phyloP scores from a whole-genome alignment of 2,329 filamentous ascomycete species.

The Epichloe festucae region DNA sequence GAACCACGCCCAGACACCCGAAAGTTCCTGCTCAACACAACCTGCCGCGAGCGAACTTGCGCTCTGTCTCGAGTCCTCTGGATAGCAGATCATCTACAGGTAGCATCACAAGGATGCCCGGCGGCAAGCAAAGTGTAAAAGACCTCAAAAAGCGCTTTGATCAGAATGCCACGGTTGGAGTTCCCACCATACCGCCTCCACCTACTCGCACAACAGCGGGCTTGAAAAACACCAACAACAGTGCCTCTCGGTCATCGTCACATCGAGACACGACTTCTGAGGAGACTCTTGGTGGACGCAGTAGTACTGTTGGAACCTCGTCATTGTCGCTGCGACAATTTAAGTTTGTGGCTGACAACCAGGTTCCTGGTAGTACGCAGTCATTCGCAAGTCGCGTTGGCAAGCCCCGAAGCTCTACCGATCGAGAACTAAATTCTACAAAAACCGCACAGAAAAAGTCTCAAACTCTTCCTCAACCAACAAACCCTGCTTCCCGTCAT shows the following conservation, averaged over 20 bases:
- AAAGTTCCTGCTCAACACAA: slow-evolving; percentile 26
- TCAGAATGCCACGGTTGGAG: slow-evolving; percentile 29
- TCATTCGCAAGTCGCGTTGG: slow-evolving; percentile 48
- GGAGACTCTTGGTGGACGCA: neutral
- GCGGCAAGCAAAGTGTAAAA: slow-evolving; percentile 55
- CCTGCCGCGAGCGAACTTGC: slow-evolving; percentile 28
- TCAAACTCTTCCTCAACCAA: slow-evolving; percentile 22
- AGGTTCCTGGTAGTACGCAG: slow-evolving; percentile 38
- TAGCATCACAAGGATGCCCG: slow-evolving; percentile 18
- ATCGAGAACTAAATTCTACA: slow-evolving; percentile 22
- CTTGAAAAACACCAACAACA: neutral
- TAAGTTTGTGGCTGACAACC: slow-evolving; percentile 36
- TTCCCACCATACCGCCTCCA: neutral
- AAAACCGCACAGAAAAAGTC: slow-evolving; percentile 20
- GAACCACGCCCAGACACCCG: slow-evolving; percentile 34
- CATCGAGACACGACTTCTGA: slow-evolving; percentile 7
- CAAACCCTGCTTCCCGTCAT: slow-evolving; percentile 19
- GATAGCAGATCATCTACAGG: slow-evolving; percentile 26
- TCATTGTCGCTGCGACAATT: slow-evolving; percentile 29
- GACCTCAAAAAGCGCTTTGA: slow-evolving; percentile 73
- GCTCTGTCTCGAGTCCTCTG: slow-evolving; percentile 44
- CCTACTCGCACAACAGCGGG: neutral
- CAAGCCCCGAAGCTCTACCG: slow-evolving; percentile 30
- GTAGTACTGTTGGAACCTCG: slow-evolving; percentile 6
- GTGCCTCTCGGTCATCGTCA: neutral